Conservation (phyloP, 2,329 filamentous ascomycete genomes). For the Penicillium thymicola region DNA sequence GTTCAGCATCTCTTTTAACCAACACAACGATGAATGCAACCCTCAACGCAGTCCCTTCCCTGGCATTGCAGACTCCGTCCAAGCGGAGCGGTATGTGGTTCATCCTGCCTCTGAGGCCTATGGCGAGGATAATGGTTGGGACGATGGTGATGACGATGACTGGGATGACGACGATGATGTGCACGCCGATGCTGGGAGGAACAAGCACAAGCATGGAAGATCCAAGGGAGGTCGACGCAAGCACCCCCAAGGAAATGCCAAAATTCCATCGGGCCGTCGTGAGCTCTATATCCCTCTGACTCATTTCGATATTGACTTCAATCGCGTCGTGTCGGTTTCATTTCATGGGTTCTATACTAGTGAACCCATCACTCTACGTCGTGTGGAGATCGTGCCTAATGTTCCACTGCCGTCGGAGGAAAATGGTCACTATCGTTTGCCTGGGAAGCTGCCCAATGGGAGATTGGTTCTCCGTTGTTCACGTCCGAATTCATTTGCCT, state of each 20-base stretch:
- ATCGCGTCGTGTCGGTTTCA: conserved; percentile 56
- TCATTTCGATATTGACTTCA: conserved; percentile 63
- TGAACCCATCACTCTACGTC: conserved; percentile 51
- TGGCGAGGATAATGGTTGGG: neutral
- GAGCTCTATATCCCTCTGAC: conserved; percentile 66
- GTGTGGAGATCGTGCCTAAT: conserved; percentile 58
- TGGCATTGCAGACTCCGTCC: conserved; percentile 65
- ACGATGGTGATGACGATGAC: neutral
- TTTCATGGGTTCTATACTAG: conserved; percentile 63
- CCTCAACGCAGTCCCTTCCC: conserved; percentile 57
- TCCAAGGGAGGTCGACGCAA: neutral
- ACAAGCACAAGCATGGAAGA: neutral
- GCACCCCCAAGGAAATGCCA: neutral
- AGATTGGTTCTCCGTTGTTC: conserved; percentile 62
- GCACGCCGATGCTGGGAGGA: neutral
- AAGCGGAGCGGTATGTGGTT: conserved; percentile 57
- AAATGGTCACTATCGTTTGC: conserved; percentile 47
- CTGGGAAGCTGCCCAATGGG: conserved; percentile 60
- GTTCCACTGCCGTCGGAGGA: conserved; percentile 42
- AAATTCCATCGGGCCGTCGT: neutral
- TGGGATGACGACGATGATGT: neutral
- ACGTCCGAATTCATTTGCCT: conserved; percentile 67
- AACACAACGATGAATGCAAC: conserved; percentile 63
- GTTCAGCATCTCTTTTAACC: conserved; percentile 63
- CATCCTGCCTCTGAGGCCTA: neutral